phyloP scores from a whole-genome alignment of 177 flowering plant genomes.

The Telopea speciosissima region DNA sequence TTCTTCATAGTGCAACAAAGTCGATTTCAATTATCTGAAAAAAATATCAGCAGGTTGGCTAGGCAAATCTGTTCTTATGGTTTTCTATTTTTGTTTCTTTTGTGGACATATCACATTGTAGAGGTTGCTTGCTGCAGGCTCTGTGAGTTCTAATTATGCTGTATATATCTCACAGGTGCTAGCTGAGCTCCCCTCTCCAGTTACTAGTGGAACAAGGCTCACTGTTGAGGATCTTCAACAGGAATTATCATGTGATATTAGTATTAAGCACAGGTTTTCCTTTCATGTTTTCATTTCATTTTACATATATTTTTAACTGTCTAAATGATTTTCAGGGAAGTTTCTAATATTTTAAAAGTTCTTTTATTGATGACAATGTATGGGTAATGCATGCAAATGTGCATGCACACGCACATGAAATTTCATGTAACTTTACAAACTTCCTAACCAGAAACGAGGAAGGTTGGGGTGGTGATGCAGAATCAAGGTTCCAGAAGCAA shows the following conservation, averaged over 20 bases:
- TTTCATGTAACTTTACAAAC: no score
- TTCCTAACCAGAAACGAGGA: no score
- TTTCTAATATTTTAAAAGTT: not conserved
- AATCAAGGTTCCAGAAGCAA: no score
- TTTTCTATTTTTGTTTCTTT: not conserved
- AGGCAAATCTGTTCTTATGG: not conserved
- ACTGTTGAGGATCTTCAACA: slow-evolving; percentile 90
- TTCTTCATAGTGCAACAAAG: not conserved
- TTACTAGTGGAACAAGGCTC: slow-evolving; percentile 65
- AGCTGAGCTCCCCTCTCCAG: slow-evolving; percentile 74
- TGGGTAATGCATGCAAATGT: no score
- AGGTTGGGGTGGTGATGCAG: no score
- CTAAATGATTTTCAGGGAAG: not conserved
- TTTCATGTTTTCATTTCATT: not conserved
- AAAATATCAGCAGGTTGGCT: not conserved
- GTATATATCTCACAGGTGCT: slow-evolving; percentile 39
- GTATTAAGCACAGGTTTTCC: slow-evolving; percentile 78
- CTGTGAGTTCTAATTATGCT: not conserved
- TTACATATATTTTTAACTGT: no score
- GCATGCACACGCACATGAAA: no score
- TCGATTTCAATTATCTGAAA: no score
- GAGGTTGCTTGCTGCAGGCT: not conserved
- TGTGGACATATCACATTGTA: not conserved
- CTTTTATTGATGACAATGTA: not conserved
- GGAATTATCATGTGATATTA: slow-evolving; percentile 70